Evolutionary conservation across 176 grass and related monocot genomes (phyloP).

Genomic region (Dactylis glomerata): DNA sequence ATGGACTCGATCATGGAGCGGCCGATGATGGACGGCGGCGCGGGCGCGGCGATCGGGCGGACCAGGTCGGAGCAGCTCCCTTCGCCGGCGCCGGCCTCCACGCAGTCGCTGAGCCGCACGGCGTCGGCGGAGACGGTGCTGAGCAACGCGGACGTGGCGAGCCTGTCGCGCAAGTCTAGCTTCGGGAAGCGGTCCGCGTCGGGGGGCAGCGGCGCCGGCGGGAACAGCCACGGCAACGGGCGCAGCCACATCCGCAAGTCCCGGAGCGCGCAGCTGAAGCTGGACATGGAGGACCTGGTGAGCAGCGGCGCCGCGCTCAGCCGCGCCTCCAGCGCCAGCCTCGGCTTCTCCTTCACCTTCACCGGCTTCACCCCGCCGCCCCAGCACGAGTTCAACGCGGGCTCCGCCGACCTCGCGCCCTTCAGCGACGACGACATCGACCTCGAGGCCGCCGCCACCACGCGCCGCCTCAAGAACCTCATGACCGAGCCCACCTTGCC

Average conservation of each 20-base stretch:
- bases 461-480: constrained; percentile 48
- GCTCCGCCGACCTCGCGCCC: constrained; percentile 9
- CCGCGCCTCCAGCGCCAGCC: constrained; percentile 95
- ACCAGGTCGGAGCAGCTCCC: constrained; percentile 63
- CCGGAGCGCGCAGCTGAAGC: constrained; percentile 75
- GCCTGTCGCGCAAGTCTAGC: constrained; percentile 57
- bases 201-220: constrained; percentile 33
- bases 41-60: constrained; percentile 28
- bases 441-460: constrained; percentile 44
- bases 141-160: constrained; percentile 29
- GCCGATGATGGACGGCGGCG: neutral
- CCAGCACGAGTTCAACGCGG: constrained; percentile 16
- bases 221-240: constrained; percentile 22
- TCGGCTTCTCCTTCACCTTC: constrained; percentile 96
- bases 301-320: constrained; percentile 75
- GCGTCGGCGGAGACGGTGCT: constrained; percentile 63
- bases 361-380: constrained; percentile 91
- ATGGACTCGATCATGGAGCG: constrained; percentile 38
- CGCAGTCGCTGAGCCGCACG: constrained; percentile 63
- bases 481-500: constrained; percentile 78
- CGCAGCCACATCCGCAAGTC: constrained; percentile 69
- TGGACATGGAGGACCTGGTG: constrained; percentile 76
- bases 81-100: neutral
- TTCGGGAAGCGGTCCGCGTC: constrained; percentile 40
- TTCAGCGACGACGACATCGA: constrained; percentile 86